These are phyloP conservation scores for Chenopodium formosanum DNA, from an alignment of 148 eudicot genomes.

Conservation along the genomic window DNA sequence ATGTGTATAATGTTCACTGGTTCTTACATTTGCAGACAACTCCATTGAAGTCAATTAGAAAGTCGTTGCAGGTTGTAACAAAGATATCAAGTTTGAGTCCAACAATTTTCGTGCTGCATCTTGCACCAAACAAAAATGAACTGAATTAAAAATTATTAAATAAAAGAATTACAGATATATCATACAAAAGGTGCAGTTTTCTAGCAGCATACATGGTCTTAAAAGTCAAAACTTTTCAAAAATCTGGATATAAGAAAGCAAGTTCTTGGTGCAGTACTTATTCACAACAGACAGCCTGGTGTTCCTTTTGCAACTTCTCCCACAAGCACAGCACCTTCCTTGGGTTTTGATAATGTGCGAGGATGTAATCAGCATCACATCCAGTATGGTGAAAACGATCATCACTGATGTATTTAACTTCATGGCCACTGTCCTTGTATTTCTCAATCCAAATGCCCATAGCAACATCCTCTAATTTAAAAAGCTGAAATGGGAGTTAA, in stretches of 20 bases:
- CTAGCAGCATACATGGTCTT: neutral
- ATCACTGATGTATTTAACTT: conserved; percentile 46
- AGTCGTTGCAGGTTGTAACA: no score
- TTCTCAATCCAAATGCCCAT: conserved; percentile 65
- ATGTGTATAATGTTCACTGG: neutral
- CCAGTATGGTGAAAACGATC: conserved; percentile 44
- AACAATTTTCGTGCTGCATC: neutral
- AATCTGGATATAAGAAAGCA: neutral
- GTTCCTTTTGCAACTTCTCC: conserved; percentile 40
- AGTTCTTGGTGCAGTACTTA: conserved; percentile 5
- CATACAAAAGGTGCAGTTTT: neutral
- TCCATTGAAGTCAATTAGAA: neutral
- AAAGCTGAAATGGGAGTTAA: conserved; percentile 38
- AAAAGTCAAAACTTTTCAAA: neutral
- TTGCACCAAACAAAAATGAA: neutral
- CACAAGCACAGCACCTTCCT: conserved; percentile 38
- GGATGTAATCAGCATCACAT: conserved; percentile 38
- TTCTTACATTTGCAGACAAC: neutral
- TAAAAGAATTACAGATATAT: neutral
- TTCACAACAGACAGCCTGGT: conserved; percentile 30
- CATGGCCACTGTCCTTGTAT: conserved; percentile 36
- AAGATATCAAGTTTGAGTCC: neutral
- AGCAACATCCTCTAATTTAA: conserved; percentile 67
- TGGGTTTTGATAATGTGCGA: conserved; percentile 37
- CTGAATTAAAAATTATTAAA: neutral